Evolutionary conservation across 2,329 filamentous ascomycete species (phyloP).

Genomic region (Clonostachys rhizophaga): DNA sequence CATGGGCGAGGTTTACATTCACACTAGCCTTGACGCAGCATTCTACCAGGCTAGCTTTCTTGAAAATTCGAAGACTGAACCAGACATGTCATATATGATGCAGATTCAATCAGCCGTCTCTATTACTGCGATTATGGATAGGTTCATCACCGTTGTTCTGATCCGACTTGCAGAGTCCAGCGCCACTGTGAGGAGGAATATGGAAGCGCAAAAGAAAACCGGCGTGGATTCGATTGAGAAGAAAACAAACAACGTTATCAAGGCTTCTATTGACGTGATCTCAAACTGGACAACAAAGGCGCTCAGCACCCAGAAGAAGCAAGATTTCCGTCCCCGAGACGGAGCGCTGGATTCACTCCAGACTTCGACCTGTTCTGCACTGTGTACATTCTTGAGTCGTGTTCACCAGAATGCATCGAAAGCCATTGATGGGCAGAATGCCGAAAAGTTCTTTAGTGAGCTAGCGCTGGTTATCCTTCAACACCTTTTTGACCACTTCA

Average conservation of each 20-base stretch:
- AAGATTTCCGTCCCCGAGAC: conserved; percentile 85
- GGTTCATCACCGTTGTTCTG: conserved; percentile 85
- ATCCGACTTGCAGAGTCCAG: conserved; percentile 86
- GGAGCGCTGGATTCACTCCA: conserved; percentile 76
- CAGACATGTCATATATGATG: conserved; percentile 80
- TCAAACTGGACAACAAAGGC: conserved; percentile 72
- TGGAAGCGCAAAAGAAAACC: conserved; percentile 75
- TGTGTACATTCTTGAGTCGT: conserved; percentile 74
- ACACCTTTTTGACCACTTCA: conserved; percentile 87
- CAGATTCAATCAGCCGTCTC: conserved; percentile 77
- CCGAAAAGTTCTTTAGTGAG: conserved; percentile 78
- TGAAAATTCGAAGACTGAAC: conserved; percentile 77
- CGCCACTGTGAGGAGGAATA: conserved; percentile 82
- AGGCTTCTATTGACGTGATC: conserved; percentile 58
- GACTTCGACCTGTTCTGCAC: conserved; percentile 77
- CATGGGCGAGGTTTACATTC: conserved; percentile 79
- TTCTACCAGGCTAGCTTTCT: conserved; percentile 70
- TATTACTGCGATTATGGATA: conserved; percentile 89
- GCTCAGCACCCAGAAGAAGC: conserved; percentile 75
- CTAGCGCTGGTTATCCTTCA: conserved; percentile 73
- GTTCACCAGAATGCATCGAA: conserved; percentile 58
- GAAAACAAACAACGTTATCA: conserved; percentile 65
- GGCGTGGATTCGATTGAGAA: conserved; percentile 77
- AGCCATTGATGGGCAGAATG: conserved; percentile 78
- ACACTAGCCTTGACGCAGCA: conserved; percentile 64